phyloP scores from a whole-genome alignment of 2,329 filamentous ascomycete species.

The Curvularia eragrostidis region DNA sequence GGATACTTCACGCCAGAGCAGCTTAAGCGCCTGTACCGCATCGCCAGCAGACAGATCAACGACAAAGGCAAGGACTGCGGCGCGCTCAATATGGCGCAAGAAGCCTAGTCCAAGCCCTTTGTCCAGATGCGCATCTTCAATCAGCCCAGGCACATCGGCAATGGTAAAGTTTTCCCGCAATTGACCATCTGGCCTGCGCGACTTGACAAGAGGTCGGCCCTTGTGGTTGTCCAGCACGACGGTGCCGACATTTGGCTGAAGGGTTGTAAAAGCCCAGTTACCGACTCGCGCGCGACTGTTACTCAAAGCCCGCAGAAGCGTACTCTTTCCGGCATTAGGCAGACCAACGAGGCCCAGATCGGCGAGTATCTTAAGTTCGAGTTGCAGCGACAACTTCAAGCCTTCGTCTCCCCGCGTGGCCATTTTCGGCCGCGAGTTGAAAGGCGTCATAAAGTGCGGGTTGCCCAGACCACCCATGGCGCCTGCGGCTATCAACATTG shows the following conservation, averaged over 20 bases:
- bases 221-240: constrained; percentile 89
- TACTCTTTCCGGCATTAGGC: constrained; percentile 96
- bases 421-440: constrained; percentile 79
- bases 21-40: constrained; percentile 77
- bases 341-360: constrained; percentile 94
- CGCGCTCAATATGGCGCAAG: constrained; percentile 91
- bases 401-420: constrained; percentile 86
- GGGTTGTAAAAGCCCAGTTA: constrained; percentile 95
- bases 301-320: constrained; percentile 83
- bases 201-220: constrained; percentile 69
- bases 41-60: constrained; percentile 83
- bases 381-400: constrained; percentile 77
- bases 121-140: constrained; percentile 91
- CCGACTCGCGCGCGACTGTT: constrained; percentile 89
- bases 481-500: constrained; percentile 84
- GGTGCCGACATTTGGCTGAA: constrained; percentile 94
- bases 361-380: constrained; percentile 93
- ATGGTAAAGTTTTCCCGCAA: constrained; percentile 84
- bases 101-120: constrained; percentile 90
- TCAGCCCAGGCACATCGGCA: constrained; percentile 92
- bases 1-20: constrained; percentile 88
- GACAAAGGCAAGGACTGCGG: constrained; percentile 91
- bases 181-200: constrained; percentile 56
- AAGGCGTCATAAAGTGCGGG: constrained; percentile 84
- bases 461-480: constrained; percentile 92